Evolutionary conservation across 306 rosid species (phyloP), one percentile per base, ranked within the genome.

Genomic region (Glycine latifolia): DNA sequence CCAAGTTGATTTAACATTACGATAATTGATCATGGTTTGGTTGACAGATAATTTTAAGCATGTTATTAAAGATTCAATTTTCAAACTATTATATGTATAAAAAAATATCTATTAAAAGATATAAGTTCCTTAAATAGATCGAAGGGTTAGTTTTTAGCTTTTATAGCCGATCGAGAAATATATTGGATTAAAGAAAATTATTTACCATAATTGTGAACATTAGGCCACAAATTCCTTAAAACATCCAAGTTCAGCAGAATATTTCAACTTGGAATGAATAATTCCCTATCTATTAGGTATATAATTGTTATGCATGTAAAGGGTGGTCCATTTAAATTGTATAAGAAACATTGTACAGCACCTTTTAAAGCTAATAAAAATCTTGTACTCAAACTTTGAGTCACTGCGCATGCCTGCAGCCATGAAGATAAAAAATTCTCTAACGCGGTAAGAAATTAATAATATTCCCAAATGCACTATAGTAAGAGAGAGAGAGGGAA

Each of bases 301-400:
- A 26, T 26, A 8, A 50, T 1, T 5, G 66, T 4, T 13, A 54
- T 31, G 59, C 63, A 47, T 46, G 63, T 48, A 48, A 79, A 79
- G 71, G 71, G 63, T 48, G 15, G 72, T 60, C 35, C 65, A 60
- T 71, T 8, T 10, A 58, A 46, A 46, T 16, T 54, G 56, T 35
- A 15, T 44, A 69, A 39, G 7, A 39, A 20, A 69, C 60, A 60
- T 11, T 60, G 33, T 48, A 15, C 6, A 33, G 15, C 7, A 60
- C 8, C 63, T 48, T 59, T 60, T 33, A 58, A 79, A 48, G 60
- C 53, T 46, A 41, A 70, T 31, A 79, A 50, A 72, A 62, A 80
- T 61, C n/a, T 62, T 61, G 79, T 50, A 50, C 73, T 26, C 17
- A 80, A 80, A 49, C 43, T 55, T 79, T 68, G 76, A 54, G 82